Evolutionary conservation across 352 stramenopile genomes (phyloP), one percentile per base, ranked within the genome.

Genomic region (Globisporangium parvum): DNA sequence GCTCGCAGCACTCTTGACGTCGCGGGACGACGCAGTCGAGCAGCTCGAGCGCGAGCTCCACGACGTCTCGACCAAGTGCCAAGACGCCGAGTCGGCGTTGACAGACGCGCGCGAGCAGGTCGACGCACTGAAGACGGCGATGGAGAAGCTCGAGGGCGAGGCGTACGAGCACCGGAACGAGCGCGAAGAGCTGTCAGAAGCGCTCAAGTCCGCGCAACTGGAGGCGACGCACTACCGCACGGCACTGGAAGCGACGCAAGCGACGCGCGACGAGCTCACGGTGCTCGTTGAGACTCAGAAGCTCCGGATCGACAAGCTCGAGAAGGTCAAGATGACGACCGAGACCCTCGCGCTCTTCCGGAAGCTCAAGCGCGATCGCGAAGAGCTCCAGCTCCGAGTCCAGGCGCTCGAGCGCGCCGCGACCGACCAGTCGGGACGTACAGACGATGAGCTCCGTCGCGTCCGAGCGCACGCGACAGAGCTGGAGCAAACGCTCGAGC

Each of bases 241-340:
- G 12, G 58, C 86, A 48, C 69, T 87, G 5, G 53, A 63, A 6
- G 69, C 74, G 50, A 50, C 51, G 21, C 73, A 86, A 46, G 20
- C 60, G 21, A 59, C 62, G 17, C 77, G 80, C 45, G 72, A 85
- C 46, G 61, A 67, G 15, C 59, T 84, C 54, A 67, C 78, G 15
- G 60, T 71, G 39, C 55, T 85, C 40, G 53, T 82, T 0, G 73
- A 76, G 40, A 73, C 70, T 11, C 80, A 91, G 54, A 74, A 75
- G 35, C 61, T 69, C 49, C 78, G 80, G 45, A 85, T 91, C 26
- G 77, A 86, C 40, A 89, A 88, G 61, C 70, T 91, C 37, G 80
- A 91, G 37, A 83, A 87, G 62, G 78, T 89, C 20, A 91, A 91
- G 65, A 91, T 91, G 80, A 91, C 80, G 9, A 89, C 66, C 0